These are phyloP conservation scores for Paradendryphiella salina DNA, from an alignment of 2,329 filamentous ascomycete genomes.

Conservation along the genomic window DNA sequence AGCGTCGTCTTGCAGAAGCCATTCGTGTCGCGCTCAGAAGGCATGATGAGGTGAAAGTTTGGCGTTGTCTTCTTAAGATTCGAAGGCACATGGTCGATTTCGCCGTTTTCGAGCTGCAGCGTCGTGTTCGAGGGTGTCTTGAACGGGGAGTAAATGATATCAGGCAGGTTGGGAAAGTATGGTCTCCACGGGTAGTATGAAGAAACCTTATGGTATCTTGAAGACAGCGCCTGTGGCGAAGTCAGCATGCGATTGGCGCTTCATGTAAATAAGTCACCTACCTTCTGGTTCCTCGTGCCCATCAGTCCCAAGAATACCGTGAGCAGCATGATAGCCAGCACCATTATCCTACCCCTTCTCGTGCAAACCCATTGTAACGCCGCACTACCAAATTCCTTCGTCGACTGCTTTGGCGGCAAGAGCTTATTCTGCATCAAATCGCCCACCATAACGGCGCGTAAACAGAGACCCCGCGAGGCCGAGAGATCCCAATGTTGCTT, in stretches of 20 bases:
- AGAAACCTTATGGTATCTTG: conserved; percentile 32
- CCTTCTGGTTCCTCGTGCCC: conserved; percentile 26
- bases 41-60: conserved; percentile 60
- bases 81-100: conserved; percentile 31
- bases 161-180: conserved; percentile 28
- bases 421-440: conserved; percentile 31
- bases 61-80: conserved; percentile 41
- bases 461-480: background rate
- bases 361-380: conserved; percentile 37
- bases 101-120: conserved; percentile 41
- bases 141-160: conserved; percentile 33
- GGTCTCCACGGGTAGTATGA: conserved; percentile 39
- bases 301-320: conserved; percentile 26
- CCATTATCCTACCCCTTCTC: conserved; percentile 35
- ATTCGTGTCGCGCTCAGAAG: conserved; percentile 52
- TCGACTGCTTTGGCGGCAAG: conserved; percentile 32
- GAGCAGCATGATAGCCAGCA: conserved; percentile 27
- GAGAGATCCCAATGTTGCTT: background rate
- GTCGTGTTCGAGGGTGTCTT: conserved; percentile 41
- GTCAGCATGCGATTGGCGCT: conserved; percentile 7
- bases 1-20: conserved; percentile 62
- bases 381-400: conserved; percentile 31
- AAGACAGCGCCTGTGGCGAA: conserved; percentile 27
- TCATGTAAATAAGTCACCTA: background rate
- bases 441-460: conserved; percentile 23